Base-by-base conservation (phyloP, 768 basidiomycete species). In the Tylopilus sp. region DNA sequence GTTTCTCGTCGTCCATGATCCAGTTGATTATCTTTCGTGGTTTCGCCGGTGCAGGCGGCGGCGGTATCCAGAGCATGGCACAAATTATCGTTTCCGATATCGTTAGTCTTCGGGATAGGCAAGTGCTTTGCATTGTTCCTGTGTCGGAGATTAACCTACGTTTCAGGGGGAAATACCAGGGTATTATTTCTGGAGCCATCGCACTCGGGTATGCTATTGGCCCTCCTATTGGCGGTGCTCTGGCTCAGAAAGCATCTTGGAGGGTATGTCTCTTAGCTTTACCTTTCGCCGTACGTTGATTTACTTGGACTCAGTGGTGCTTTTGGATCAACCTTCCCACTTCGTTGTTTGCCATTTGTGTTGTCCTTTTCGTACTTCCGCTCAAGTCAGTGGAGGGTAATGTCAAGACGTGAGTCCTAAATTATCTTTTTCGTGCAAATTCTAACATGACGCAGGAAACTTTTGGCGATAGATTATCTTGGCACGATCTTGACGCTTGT, bases 41-140 rank as follows among this genome's bases (percentile, higher is more conserved):
- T 4, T 64, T 88, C 28, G 81, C 86, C 31, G 86, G 86, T 28
- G 78, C 82, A 3, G 87, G 87, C 11, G 86, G 86, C 54, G 86
- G 87, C 10, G 84, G 84, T 4, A 81, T 89, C 50, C 72, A 85
- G 28, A 86, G 84, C 54, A 78, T 89, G 70, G 73, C 77, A 28
- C 85, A 88, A 67, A 87, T 89, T 30, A 77, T 88, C 52, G 79
- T 86, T 43, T 84, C 83, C 1, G 88, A 89, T 63, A 79, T 90
- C 17, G 85, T 89, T 17, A 82, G 79, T 25, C 73, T 90, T 34
- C 80, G 85, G 24, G 84, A 86, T 4, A 74, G 84, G 84, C 80
- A 46, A 26, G 72, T 64, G 44, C 22, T 36, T 25, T 50, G 8
- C 12, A 21, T 25, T 3, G 3, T 46, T 25, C 7, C 40, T 26